Percentiles rank a stretch among this genome's conserved stretches.
phyloP scores from a whole-genome alignment of 768 basidiomycete genomes.

The Trametes gibbosa region DNA sequence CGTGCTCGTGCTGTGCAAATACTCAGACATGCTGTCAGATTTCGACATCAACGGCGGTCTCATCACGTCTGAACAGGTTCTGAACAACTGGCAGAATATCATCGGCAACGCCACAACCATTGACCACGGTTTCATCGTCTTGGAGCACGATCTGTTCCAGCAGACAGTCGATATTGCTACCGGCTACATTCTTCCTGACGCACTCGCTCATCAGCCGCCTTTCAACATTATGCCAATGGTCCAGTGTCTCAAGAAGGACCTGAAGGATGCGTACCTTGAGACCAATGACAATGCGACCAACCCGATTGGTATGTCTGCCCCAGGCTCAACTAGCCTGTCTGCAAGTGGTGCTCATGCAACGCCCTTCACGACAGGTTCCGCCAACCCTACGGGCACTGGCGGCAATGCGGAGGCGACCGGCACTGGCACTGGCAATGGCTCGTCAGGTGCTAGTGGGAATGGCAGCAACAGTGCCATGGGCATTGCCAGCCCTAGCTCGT shows the following conservation, averaged over 20 bases:
- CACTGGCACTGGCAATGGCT: constrained; percentile 6
- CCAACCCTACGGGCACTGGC: constrained; percentile 22
- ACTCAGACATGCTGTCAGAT: constrained; percentile 43
- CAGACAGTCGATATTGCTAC: constrained; percentile 83
- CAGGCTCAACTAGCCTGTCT: too few relatives aligned
- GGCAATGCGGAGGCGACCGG: constrained; percentile 34
- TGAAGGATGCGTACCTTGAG: constrained; percentile 76
- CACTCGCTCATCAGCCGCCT: constrained; percentile 58
- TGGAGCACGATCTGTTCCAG: constrained; percentile 85
- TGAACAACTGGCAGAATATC: constrained; percentile 74
- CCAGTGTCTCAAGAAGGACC: constrained; percentile 55
- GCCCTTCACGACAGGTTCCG: constrained; percentile 21
- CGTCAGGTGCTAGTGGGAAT: constrained; percentile 3
- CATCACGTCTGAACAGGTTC: constrained; percentile 54
- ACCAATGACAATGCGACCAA: constrained; percentile 71
- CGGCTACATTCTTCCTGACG: constrained; percentile 83
- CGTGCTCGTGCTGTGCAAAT: not conserved
- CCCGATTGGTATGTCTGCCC: constrained; percentile 37
- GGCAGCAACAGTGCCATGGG: constrained; percentile 15
- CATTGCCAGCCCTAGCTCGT: constrained; percentile 1
- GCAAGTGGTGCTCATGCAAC: constrained; percentile 21
- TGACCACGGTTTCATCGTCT: constrained; percentile 80
- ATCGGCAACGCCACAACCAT: constrained; percentile 56
- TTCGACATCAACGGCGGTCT: constrained; percentile 75
- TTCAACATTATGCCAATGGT: constrained; percentile 75